Evolutionary conservation across 2,329 filamentous ascomycete genomes (phyloP), one percentile per base, ranked within the genome.

Genomic region (Lasiodiplodia sp.): DNA sequence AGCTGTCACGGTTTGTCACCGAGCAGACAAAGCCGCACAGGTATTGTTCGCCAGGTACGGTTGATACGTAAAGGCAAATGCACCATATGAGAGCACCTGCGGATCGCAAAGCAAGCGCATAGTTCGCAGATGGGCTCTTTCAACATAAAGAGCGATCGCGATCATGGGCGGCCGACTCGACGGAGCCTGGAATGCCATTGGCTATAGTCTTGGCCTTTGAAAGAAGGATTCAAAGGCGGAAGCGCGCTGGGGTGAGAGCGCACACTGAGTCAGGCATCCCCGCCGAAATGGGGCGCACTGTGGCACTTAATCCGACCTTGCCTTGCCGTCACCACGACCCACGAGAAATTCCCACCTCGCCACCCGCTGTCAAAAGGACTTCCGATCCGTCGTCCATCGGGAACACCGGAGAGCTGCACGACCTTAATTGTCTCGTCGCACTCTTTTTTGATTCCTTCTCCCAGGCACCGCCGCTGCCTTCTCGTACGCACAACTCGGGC

Each of bases 321-420:
- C 66, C 56, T 57, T 47, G 56, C 49, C 66, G 66, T 68, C 66
- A 68, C 66, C 66, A 55, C 60, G 28, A 34, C 47, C 57, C 57
- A 51, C 66, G 57, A 68, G 66, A 68, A 64, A 68, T 63, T 68
- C 56, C 66, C 56, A 60, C 55, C 65, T 68, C 56, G 66, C 56
- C 66, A 68, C 57, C 47, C n/a, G 49, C 40, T 6, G 18, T 14
- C 25, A 47, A 31, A 28, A 49, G 47, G 51, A 49, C 23, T 47
- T 25, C 12, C 18, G 60, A 14, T n/a, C 34, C 37, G 55, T 47
- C 44, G 44, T 51, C 44, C 60, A 64, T 52, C 60, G 60, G 47
- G 60, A 47, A 6, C 55, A 57, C 25, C 60, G 47, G 28, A 52
- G 31, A 25, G 60, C 60, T 37, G 25, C 58, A 44, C 47, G 40